phyloP scores from a whole-genome alignment of 257 asterid species.

The Nicotiana obtusifolia region DNA sequence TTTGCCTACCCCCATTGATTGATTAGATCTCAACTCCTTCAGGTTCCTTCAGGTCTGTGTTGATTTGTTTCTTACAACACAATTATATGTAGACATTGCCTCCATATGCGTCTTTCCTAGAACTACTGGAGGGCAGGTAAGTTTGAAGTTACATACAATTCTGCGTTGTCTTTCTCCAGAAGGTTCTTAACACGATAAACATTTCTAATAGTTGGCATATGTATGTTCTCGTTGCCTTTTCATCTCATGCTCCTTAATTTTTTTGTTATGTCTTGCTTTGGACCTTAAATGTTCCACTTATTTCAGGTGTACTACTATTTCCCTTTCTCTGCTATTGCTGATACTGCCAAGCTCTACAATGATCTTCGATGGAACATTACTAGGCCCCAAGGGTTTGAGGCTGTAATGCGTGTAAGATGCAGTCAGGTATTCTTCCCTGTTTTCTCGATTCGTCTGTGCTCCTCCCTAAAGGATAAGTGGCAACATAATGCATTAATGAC shows the following conservation, averaged over 20 bases:
- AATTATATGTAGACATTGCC: conserved; percentile 83
- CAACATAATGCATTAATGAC: background rate
- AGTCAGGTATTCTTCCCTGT: conserved; percentile 62
- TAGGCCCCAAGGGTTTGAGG: conserved; percentile 97
- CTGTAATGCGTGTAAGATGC: conserved; percentile 99
- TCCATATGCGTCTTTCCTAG: conserved; percentile 84
- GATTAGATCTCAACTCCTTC: conserved; percentile 23
- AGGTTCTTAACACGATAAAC: background rate
- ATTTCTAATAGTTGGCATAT: background rate
- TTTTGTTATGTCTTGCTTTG: background rate
- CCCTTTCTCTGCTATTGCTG: conserved; percentile 94
- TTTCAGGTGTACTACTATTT: conserved; percentile 76
- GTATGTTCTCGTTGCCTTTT: background rate
- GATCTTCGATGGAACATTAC: conserved; percentile 97
- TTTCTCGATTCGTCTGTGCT: conserved; percentile 14
- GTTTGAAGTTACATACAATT: background rate
- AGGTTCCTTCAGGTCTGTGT: conserved; percentile 92
- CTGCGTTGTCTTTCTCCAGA: background rate
- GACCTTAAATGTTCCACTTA: conserved; percentile 5
- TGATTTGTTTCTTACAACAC: conserved; percentile 88
- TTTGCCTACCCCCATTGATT: conserved; percentile 1
- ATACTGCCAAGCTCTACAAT: conserved; percentile 85
- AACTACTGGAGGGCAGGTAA: conserved; percentile 97
- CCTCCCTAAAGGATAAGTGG: background rate
- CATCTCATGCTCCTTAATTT: background rate